Base-by-base conservation (phyloP, 257 asterid species). In the Penstemon barbatus region DNA sequence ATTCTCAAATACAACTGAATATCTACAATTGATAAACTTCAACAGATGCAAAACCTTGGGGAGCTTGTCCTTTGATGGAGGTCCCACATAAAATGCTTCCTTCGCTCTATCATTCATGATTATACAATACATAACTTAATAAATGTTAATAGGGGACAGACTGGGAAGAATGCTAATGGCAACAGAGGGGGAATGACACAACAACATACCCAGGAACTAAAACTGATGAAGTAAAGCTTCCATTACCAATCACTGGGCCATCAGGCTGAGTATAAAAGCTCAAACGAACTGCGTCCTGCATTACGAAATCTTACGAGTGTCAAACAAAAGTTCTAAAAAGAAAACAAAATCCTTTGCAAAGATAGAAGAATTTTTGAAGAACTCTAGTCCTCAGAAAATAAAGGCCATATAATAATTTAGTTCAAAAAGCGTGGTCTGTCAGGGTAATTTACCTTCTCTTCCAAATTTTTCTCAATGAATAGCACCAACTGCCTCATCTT, bases 51-150 rank as follows among this genome's bases (percentile, higher is more conserved):
- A 61, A 75, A 89, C 99, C 99, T 93, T 93, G 59, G 96, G 96
- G 63, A 93, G 89, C 86, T 90, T 93, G 75, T 90, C 96, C 86
- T 85, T 90, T 7, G 84, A 55, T 42, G 99, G 99, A 69, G 95
- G 95, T 66, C 85, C 96, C 73, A 93, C 89, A 83, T 87, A 93
- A 77, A 93, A 90, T 62, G 99, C 96, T 83, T 88, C 96, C 80
- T 79, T 88, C 70, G 75, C 38, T 67, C 97, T 93, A 65, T 64
- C 71, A 79, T 51, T 73, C 60, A 49, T 67, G 71, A 65, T 70
- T 51, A 71, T 46, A 69, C 15, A 63, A 66, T 25, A 25, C 33
- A 25, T 54, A 77, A 66, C 48, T 71, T 57, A 75, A 62, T 37
- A 67, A 57, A 77, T 45, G 44, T 52, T 56, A 7, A 69, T 15